phyloP scores from a whole-genome alignment of 371 early-diverging fungal species.

The Mucor indicus region DNA sequence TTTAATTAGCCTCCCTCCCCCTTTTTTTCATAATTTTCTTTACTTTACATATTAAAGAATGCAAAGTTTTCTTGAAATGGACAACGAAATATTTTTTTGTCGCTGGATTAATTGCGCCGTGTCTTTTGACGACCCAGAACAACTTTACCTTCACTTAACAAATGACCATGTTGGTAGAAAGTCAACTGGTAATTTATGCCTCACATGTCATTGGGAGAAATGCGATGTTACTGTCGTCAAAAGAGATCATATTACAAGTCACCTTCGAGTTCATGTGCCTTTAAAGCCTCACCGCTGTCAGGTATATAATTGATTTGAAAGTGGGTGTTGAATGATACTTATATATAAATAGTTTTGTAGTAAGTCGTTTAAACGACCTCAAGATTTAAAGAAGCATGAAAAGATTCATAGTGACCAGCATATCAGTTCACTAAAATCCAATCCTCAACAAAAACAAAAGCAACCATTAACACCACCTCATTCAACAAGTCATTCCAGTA shows the following conservation, averaged over 20 bases:
- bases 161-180: slow-evolving; percentile 92
- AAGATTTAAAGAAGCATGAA: slow-evolving; percentile 90
- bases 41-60: slow-evolving; percentile 3
- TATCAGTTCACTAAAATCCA: slow-evolving; percentile 13
- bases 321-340: too few relatives aligned
- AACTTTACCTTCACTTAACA: slow-evolving; percentile 80
- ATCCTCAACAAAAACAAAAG: not conserved
- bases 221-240: slow-evolving; percentile 76
- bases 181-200: slow-evolving; percentile 80
- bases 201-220: slow-evolving; percentile 85
- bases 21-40: not conserved
- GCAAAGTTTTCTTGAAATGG: slow-evolving; percentile 16
- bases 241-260: slow-evolving; percentile 93
- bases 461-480: slow-evolving; percentile 21
- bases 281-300: slow-evolving; percentile 83
- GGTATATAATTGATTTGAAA: slow-evolving; percentile 25
- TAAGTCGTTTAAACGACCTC: slow-evolving; percentile 86
- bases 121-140: slow-evolving; percentile 72
- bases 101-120: slow-evolving; percentile 50
- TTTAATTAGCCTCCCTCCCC: too few relatives aligned
- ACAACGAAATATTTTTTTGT: slow-evolving; percentile 26
- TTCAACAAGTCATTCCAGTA: slow-evolving; percentile 10
- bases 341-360: slow-evolving; percentile 53
- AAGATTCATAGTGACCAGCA: slow-evolving; percentile 68
- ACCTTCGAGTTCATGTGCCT: slow-evolving; percentile 89